These are phyloP conservation scores for Eremomyces bilateralis DNA, from an alignment of 495 filamentous ascomycete species.

Conservation along the genomic window DNA sequence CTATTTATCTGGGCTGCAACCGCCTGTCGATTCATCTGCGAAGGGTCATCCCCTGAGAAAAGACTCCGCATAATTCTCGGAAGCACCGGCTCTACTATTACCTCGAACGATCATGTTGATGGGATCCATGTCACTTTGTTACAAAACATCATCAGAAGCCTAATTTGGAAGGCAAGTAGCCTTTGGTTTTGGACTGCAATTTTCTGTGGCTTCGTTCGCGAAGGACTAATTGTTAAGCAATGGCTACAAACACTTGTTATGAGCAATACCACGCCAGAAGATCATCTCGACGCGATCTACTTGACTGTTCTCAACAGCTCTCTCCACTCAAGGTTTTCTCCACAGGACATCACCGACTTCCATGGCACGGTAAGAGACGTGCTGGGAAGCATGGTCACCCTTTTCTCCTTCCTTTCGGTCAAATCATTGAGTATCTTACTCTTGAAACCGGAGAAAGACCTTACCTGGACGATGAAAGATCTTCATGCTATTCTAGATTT, in stretches of 20 bases:
- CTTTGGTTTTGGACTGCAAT: not conserved
- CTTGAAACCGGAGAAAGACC: not conserved
- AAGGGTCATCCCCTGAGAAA: no score
- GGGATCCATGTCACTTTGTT: no score
- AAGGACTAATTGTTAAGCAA: not conserved
- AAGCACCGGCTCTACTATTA: no score
- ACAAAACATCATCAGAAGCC: no score
- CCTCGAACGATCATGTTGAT: no score
- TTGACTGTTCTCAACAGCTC: not conserved
- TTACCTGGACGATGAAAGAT: not conserved
- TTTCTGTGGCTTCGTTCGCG: not conserved
- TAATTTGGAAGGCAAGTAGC: slow-evolving; percentile 1
- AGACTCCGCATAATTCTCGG: no score
- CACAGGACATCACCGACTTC: slow-evolving; percentile 1
- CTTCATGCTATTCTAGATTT: slow-evolving; percentile 1
- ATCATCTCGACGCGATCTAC: not conserved
- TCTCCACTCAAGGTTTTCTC: not conserved
- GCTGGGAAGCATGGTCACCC: slow-evolving; percentile 1
- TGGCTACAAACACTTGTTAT: not conserved
- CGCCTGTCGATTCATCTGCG: no score
- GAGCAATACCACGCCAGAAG: not conserved
- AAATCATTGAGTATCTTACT: slow-evolving; percentile 1
- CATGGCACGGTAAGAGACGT: not conserved
- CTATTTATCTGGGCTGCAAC: no score
- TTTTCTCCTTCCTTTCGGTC: slow-evolving; percentile 1